phyloP scores from a whole-genome alignment of 106 monocot species.

The Allium cepa region DNA sequence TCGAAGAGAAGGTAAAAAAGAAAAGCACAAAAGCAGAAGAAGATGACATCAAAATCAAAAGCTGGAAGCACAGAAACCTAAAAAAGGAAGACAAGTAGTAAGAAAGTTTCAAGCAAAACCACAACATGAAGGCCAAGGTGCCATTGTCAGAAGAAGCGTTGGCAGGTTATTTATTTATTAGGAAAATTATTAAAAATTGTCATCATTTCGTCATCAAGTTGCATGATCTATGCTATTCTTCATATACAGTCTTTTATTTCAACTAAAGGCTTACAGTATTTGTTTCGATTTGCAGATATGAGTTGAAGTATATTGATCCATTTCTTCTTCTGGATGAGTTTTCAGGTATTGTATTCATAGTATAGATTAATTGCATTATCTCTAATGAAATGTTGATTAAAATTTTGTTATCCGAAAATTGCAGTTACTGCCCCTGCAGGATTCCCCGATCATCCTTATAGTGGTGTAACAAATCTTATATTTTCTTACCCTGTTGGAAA shows the following conservation, averaged over 20 bases:
- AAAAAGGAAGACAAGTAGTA: constrained; percentile 46
- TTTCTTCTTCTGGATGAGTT: no score
- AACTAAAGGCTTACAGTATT: no score
- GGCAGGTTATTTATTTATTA: constrained; percentile 35
- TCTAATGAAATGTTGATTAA: no score
- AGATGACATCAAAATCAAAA: constrained; percentile 3
- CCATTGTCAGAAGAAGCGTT: constrained; percentile 71
- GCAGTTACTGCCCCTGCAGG: no score
- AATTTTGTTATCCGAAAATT: no score
- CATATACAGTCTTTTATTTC: background rate
- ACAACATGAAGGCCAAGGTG: constrained; percentile 69
- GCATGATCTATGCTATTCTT: no score
- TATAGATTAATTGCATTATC: no score
- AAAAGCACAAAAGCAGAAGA: background rate
- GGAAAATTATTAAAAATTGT: background rate
- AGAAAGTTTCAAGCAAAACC: constrained; percentile 54
- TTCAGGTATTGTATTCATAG: no score
- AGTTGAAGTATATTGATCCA: constrained; percentile 43
- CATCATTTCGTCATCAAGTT: background rate
- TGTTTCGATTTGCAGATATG: constrained; percentile 25
- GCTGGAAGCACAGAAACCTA: background rate
- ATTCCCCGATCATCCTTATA: no score
- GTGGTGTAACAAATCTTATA: no score
- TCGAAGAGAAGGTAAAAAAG: background rate
- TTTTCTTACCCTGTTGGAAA: no score